Evolutionary conservation across 176 grass and related monocot species (phyloP), one percentile per base, ranked within the genome.

Genomic region (Oryza nivara): DNA sequence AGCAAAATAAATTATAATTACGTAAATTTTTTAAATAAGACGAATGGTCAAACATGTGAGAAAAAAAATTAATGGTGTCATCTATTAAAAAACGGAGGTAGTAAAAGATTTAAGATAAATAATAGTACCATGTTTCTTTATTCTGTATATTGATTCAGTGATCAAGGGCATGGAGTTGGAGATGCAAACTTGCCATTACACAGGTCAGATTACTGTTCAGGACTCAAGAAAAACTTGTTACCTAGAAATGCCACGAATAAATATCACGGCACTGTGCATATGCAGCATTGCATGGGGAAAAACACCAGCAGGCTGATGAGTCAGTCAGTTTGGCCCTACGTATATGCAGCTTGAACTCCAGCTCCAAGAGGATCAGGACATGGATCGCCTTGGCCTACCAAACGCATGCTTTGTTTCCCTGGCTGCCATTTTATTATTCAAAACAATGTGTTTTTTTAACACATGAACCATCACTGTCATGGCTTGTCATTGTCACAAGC

Each of bases 401-500:
- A 70, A 28, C 16, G 76, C 41, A 43, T 75, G 16, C 40, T 1
- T 15, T 77, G 87, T 75, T 71, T 61, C 69, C 68, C 65, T 32
- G 68, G 36, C 2, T n/a, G 46, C 35, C 13, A 49, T 76, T 63
- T 41, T 14, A 36, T 61, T 68, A 70, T 23, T 64, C 77, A 54
- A 54, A 65, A 46, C 65, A 60, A 69, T 19, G 2, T 28, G 32
- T 54, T 48, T 43, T 43, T 41, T 38, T 81, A 67, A 56, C 83
- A 32, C 74, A 78, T 73, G 79, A 90, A 83, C 69, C 80, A 78
- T 87, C 80, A 67, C 75, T 68, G 70, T 74, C 75, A 36, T 20
- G 63, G 82, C 82, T 85, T 76, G 88, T 89, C 89, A 70, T 35
- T 80, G 70, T 87, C 88, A 85, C 72, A 20, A 49, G 26, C 79